Evolutionary conservation across 345 rosid species (phyloP).

Genomic region (Acer campestre): DNA sequence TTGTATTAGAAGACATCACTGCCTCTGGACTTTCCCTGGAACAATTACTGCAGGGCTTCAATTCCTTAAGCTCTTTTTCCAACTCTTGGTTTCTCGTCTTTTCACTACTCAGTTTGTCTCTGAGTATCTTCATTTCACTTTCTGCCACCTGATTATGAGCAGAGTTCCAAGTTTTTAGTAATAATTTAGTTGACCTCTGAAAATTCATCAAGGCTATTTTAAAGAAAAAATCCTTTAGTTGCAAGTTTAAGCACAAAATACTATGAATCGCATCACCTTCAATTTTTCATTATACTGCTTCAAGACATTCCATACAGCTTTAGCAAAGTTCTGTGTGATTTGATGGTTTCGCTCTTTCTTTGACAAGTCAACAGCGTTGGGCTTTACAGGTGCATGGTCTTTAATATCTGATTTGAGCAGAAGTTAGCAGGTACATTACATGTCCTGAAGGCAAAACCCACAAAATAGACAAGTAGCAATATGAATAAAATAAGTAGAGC

Average conservation of each 20-base stretch:
- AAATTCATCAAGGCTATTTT: slow-evolving; percentile 4
- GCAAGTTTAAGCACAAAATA: slow-evolving; percentile 16
- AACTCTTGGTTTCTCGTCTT: slow-evolving; percentile 46
- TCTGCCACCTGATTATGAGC: slow-evolving; percentile 61
- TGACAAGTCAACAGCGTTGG: slow-evolving; percentile 27
- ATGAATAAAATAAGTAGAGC: slow-evolving; percentile 4
- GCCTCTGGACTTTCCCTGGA: slow-evolving; percentile 31
- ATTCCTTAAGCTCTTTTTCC: slow-evolving; percentile 52
- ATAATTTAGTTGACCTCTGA: slow-evolving; percentile 1
- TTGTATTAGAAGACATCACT: slow-evolving; percentile 23
- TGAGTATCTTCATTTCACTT: slow-evolving; percentile 52
- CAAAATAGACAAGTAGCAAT: background rate
- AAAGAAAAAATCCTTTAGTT: background rate
- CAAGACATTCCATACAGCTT: slow-evolving; percentile 76
- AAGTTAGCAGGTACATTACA: slow-evolving; percentile 6
- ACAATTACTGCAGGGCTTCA: slow-evolving; percentile 51
- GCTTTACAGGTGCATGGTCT: slow-evolving; percentile 18
- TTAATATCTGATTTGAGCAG: slow-evolving; percentile 23
- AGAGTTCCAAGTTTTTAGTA: background rate
- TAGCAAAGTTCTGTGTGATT: slow-evolving; percentile 67
- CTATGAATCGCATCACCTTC: slow-evolving; percentile 43
- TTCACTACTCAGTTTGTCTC: slow-evolving; percentile 52
- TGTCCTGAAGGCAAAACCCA: background rate
- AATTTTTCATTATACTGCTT: slow-evolving; percentile 73
- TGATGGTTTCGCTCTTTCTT: slow-evolving; percentile 48